These are phyloP conservation scores for Castanopsis chinensis DNA, from an alignment of 306 rosid genomes.

Conservation along the genomic window DNA sequence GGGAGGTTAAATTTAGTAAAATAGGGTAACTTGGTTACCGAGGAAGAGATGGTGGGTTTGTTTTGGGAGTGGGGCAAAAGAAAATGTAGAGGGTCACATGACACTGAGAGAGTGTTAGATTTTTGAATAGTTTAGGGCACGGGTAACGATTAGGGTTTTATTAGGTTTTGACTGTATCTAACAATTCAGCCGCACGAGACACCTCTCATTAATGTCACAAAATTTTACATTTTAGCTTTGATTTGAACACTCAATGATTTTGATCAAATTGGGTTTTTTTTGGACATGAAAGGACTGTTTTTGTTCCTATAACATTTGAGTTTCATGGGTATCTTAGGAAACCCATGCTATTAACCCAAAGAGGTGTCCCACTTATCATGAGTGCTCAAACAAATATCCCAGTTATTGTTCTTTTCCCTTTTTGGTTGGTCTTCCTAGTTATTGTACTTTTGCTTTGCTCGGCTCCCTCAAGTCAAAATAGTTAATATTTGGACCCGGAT, in stretches of 20 bases:
- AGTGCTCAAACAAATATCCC: neutral
- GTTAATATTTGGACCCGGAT: slow-evolving; percentile 29
- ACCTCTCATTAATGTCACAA: slow-evolving; percentile 41
- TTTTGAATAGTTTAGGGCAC: slow-evolving; percentile 62
- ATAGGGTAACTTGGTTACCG: slow-evolving; percentile 58
- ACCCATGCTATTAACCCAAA: neutral
- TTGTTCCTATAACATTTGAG: neutral
- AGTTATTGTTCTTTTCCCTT: neutral
- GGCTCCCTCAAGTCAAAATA: slow-evolving; percentile 19
- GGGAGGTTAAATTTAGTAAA: slow-evolving; percentile 43
- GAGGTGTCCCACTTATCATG: neutral
- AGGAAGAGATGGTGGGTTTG: slow-evolving; percentile 77
- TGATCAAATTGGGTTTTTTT: neutral
- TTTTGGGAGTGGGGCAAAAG: slow-evolving; percentile 76
- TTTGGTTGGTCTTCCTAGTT: neutral
- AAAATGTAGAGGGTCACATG: slow-evolving; percentile 48
- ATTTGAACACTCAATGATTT: slow-evolving; percentile 19
- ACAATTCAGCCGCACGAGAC: slow-evolving; percentile 52
- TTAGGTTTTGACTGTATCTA: slow-evolving; percentile 54
- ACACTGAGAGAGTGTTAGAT: slow-evolving; percentile 14
- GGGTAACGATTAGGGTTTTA: slow-evolving; percentile 59
- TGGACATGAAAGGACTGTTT: neutral
- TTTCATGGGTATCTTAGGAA: neutral
- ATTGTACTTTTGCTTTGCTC: neutral
- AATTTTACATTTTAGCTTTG: slow-evolving; percentile 26